Conservation (phyloP, 257 asterid genomes). For the Jacaranda mimosifolia region DNA sequence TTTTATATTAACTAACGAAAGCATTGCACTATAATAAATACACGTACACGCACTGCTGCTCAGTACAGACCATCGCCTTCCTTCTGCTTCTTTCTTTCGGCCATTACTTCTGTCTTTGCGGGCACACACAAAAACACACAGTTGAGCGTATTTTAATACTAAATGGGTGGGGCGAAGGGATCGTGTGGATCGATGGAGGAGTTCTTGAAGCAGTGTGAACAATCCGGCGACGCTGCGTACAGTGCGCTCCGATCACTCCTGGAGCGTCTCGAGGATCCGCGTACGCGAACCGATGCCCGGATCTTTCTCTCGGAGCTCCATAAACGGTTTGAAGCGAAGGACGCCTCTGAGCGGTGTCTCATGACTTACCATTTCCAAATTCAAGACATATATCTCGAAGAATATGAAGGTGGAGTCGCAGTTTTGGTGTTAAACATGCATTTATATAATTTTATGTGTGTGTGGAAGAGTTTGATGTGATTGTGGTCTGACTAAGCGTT, state of each 20-base stretch:
- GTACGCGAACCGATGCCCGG: slow-evolving; percentile 81
- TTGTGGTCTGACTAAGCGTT: slow-evolving; percentile 16
- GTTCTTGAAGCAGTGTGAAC: slow-evolving; percentile 72
- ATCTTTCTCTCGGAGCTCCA: slow-evolving; percentile 85
- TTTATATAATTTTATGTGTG: not conserved
- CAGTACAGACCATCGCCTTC: not conserved
- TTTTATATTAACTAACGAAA: too few species aligned
- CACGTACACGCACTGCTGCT: not conserved
- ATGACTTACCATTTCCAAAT: slow-evolving; percentile 81
- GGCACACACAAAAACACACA: slow-evolving; percentile 27
- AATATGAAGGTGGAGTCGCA: slow-evolving; percentile 66
- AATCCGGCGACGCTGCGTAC: slow-evolving; percentile 95
- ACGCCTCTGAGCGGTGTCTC: slow-evolving; percentile 72
- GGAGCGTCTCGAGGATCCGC: slow-evolving; percentile 88
- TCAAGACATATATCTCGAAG: slow-evolving; percentile 79
- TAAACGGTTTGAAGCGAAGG: slow-evolving; percentile 62
- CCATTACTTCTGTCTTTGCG: not conserved
- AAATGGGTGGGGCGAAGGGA: slow-evolving; percentile 37
- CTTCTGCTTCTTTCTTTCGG: not conserved
- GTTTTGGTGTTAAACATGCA: slow-evolving; percentile 15
- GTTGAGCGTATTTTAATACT: slow-evolving; percentile 7
- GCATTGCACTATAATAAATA: not conserved
- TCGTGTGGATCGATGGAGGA: slow-evolving; percentile 65
- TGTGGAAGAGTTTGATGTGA: slow-evolving; percentile 26
- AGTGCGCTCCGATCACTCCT: slow-evolving; percentile 82